Percentiles rank a stretch among this genome's conserved stretches.
These are phyloP conservation scores for Aspergillus saccharolyticus DNA, from an alignment of 495 filamentous ascomycete species.

Conservation along the genomic window DNA sequence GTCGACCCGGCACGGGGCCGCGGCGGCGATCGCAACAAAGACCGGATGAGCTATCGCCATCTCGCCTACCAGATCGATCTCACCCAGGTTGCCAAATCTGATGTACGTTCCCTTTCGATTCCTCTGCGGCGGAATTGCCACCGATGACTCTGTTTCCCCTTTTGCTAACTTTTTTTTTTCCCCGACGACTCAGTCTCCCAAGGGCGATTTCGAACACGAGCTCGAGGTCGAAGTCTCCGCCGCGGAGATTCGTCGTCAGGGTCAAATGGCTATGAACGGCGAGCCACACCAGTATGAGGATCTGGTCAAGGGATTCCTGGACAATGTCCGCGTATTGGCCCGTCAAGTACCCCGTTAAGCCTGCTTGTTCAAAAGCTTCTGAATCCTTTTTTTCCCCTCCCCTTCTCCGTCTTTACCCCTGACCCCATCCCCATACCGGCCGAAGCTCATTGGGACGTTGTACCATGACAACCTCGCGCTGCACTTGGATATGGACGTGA, in stretches of 20 bases:
- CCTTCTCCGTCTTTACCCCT: not conserved
- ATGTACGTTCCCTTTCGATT: conserved; percentile 35
- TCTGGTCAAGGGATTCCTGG: conserved; percentile 73
- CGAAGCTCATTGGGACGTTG: too few species aligned
- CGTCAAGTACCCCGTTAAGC: conserved; percentile 40
- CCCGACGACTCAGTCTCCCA: conserved; percentile 36
- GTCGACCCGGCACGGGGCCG: conserved; percentile 35
- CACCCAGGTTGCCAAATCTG: conserved; percentile 69
- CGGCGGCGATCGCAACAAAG: conserved; percentile 68
- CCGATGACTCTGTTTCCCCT: too few species aligned
- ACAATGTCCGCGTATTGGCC: conserved; percentile 74
- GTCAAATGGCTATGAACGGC: conserved; percentile 49
- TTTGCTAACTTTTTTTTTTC: conserved; percentile 2
- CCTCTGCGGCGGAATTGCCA: not conserved
- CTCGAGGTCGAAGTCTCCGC: conserved; percentile 80
- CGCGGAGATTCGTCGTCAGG: conserved; percentile 62
- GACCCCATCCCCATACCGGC: too few species aligned
- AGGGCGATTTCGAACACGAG: conserved; percentile 72
- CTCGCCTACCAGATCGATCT: conserved; percentile 81
- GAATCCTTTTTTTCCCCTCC: conserved; percentile 9
- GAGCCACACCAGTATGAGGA: conserved; percentile 66
- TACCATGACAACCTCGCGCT: too few species aligned
- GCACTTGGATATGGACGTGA: too few species aligned
- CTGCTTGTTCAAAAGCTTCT: conserved; percentile 6
- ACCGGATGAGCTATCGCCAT: conserved; percentile 84